Conservation (phyloP, 73 alveolate genomes). For the Tetrahymena thermophila region DNA sequence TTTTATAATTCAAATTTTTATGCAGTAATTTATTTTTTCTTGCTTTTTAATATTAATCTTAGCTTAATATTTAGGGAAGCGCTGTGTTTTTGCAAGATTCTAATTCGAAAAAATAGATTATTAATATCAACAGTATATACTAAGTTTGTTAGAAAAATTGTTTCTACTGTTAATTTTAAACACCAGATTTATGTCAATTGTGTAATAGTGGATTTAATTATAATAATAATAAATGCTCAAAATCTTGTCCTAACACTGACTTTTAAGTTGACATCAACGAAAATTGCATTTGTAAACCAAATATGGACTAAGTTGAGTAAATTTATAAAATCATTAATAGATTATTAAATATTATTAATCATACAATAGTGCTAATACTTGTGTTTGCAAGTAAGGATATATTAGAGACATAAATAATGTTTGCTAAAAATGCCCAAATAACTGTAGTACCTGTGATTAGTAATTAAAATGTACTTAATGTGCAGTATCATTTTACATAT, state of each 20-base stretch:
- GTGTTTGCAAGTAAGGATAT: neutral
- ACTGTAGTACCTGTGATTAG: neutral
- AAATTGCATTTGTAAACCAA: neutral
- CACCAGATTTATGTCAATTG: neutral
- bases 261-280: neutral
- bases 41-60: neutral
- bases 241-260: neutral
- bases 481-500: neutral
- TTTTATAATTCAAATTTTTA: too few species aligned
- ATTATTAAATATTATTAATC: too few species aligned
- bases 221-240: neutral
- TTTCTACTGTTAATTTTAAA: neutral
- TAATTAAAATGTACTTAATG: neutral
- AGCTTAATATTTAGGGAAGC: neutral
- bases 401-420: neutral
- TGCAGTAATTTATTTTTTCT: neutral
- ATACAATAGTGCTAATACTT: neutral
- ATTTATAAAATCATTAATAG: too few species aligned
- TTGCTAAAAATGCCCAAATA: neutral
- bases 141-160: neutral
- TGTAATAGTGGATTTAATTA: neutral
- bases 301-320: neutral
- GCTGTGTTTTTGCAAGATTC: neutral
- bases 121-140: too few species aligned
- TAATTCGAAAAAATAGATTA: neutral